phyloP scores from a whole-genome alignment of 192 early-diverging fungal genomes.

The Physocladia obscura region DNA sequence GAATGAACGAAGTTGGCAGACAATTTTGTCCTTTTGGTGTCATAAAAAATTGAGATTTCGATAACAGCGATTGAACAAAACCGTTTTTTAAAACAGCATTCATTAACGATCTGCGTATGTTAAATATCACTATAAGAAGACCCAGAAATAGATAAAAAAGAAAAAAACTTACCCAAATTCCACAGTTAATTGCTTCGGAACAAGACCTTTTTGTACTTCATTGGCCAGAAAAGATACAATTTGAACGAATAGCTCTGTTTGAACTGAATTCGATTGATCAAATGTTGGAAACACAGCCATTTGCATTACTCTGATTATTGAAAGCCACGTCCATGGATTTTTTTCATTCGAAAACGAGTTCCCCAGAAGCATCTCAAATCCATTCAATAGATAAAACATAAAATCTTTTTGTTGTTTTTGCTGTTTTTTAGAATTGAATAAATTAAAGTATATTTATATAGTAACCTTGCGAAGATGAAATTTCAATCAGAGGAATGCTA shows the following conservation, averaged over 20 bases:
- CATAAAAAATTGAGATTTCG: constrained; percentile 5
- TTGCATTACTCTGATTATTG: background rate
- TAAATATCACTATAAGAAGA: background rate
- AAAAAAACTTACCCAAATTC: constrained; percentile 4
- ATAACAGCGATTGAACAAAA: too few relatives aligned
- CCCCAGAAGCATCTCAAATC: too few relatives aligned
- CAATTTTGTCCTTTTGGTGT: background rate
- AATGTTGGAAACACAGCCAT: background rate
- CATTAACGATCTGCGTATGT: too few relatives aligned
- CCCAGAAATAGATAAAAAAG: background rate
- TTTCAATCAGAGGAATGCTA: too few relatives aligned
- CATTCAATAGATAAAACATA: too few relatives aligned
- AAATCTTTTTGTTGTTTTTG: too few relatives aligned
- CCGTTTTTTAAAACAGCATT: too few relatives aligned
- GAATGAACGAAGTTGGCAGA: constrained; percentile 4
- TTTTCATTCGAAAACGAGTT: background rate
- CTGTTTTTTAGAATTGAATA: too few relatives aligned
- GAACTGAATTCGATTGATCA: background rate
- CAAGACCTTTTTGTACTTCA: constrained; percentile 4
- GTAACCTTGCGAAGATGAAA: too few relatives aligned
- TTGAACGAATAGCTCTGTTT: background rate
- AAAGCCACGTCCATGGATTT: constrained; percentile 13
- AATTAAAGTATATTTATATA: too few relatives aligned
- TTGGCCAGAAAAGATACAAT: constrained; percentile 2
- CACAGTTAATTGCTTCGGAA: constrained; percentile 8